A percentile compares a stretch with the other conserved stretches of the same genome.
Evolutionary conservation across 2,329 filamentous ascomycete genomes (phyloP).

Genomic region (Fusarium praegraminearum): DNA sequence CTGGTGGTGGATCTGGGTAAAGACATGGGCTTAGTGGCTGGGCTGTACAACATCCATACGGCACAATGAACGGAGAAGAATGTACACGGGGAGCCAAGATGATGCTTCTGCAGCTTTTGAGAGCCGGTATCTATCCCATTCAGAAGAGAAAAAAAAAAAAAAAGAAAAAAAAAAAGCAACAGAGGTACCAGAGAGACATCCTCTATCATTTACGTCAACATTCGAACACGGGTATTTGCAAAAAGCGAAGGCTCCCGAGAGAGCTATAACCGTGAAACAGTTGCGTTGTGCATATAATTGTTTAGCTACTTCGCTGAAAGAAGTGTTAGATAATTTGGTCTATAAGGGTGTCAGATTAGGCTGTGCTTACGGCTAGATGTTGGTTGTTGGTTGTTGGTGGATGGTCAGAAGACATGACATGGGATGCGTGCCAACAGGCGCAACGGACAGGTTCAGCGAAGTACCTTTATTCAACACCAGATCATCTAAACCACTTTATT

Average conservation of each 20-base stretch:
- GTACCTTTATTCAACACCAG: neutral
- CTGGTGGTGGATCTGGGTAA: neutral
- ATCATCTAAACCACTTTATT: fast-evolving
- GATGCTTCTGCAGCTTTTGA: neutral
- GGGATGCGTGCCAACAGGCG: neutral
- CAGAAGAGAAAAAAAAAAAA: neutral
- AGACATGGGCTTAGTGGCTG: neutral
- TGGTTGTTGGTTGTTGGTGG: neutral
- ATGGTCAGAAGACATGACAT: neutral
- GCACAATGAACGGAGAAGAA: too few species aligned
- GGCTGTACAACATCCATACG: neutral
- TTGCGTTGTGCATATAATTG: neutral
- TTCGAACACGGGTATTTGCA: slow-evolving; percentile 6
- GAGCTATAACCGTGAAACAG: neutral
- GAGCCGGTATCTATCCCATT: neutral
- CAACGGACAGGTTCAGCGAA: neutral
- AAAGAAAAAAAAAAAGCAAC: neutral
- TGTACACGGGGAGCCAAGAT: too few species aligned
- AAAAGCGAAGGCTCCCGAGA: slow-evolving; percentile 29
- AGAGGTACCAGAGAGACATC: fast-evolving
- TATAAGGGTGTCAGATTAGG: neutral
- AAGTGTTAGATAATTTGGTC: fast-evolving
- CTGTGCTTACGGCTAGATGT: neutral
- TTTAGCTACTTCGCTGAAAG: slow-evolving; percentile 18
- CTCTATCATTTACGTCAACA: too few species aligned